Evolutionary conservation across 345 rosid genomes (phyloP).

Genomic region (Salix caprea): DNA sequence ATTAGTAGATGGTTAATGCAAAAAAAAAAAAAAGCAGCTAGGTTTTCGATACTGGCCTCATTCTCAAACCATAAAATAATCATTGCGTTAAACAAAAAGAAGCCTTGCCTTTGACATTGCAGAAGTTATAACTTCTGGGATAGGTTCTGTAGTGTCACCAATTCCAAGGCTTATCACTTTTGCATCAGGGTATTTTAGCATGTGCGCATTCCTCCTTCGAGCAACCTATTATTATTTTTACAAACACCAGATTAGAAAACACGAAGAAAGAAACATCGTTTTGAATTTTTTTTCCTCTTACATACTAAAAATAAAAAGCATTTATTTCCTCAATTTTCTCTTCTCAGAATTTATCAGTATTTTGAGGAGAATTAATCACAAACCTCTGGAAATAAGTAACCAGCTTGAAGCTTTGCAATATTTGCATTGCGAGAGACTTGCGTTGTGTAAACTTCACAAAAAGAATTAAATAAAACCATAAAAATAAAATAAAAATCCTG

Average conservation of each 20-base stretch:
- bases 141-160: constrained; percentile 97
- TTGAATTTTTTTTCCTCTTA: neutral
- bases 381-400: constrained; percentile 95
- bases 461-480: constrained; percentile 16
- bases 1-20: too few relatives aligned
- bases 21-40: neutral
- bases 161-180: constrained; percentile 90
- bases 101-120: constrained; percentile 64
- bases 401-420: constrained; percentile 95
- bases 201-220: constrained; percentile 76
- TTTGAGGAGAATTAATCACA: constrained; percentile 10
- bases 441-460: constrained; percentile 66
- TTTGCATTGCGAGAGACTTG: constrained; percentile 75
- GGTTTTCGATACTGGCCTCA: too few relatives aligned
- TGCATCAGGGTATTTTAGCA: constrained; percentile 80
- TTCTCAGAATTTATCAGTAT: neutral
- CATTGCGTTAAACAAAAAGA: neutral
- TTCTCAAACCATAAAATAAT: neutral
- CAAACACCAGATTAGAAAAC: neutral
- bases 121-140: constrained; percentile 84
- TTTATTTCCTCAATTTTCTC: neutral
- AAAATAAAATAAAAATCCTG: neutral
- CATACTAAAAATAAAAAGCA: neutral
- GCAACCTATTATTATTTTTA: constrained; percentile 53
- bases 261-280: neutral